Percentiles rank a stretch among this genome's conserved stretches.
Conservation (phyloP, 2,329 filamentous ascomycete species). For the Colletotrichum tanaceti region DNA sequence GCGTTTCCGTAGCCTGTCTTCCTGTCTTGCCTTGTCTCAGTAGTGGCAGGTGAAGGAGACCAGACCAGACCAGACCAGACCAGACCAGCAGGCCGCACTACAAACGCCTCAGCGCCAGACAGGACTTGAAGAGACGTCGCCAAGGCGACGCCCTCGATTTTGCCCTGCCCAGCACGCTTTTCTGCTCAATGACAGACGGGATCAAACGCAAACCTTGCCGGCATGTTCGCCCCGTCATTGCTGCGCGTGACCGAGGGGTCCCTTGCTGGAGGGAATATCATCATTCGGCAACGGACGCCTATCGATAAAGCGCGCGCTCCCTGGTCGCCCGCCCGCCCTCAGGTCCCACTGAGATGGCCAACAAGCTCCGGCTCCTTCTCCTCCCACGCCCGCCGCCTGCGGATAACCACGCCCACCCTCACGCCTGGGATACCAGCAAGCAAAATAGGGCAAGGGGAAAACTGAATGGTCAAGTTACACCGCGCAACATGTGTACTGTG, state of each 20-base stretch:
- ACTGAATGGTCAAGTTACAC: constrained; percentile 1
- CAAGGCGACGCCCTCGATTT: no score
- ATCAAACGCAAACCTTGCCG: neutral
- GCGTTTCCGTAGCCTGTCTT: neutral
- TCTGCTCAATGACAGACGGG: neutral
- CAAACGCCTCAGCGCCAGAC: constrained; percentile 17
- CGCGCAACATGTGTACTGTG: neutral
- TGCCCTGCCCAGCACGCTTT: neutral
- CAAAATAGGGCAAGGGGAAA: neutral
- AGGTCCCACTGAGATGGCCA: constrained; percentile 12
- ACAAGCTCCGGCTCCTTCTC: neutral
- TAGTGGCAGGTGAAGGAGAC: neutral
- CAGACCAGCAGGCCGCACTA: neutral
- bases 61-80: neutral
- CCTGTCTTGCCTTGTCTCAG: constrained; percentile 17
- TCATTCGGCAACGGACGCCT: constrained; percentile 12
- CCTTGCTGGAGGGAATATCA: constrained; percentile 27
- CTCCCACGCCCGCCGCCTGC: neutral
- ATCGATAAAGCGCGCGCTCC: constrained; percentile 12
- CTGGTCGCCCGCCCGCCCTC: neutral
- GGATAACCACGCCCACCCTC: neutral
- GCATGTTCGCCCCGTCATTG: neutral
- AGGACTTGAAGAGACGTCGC: no score
- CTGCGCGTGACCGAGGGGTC: constrained; percentile 24
- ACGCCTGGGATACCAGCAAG: neutral